Evolutionary conservation across 2,329 filamentous ascomycete genomes (phyloP), one percentile per base, ranked within the genome.

Genomic region (Aureobasidium lini): DNA sequence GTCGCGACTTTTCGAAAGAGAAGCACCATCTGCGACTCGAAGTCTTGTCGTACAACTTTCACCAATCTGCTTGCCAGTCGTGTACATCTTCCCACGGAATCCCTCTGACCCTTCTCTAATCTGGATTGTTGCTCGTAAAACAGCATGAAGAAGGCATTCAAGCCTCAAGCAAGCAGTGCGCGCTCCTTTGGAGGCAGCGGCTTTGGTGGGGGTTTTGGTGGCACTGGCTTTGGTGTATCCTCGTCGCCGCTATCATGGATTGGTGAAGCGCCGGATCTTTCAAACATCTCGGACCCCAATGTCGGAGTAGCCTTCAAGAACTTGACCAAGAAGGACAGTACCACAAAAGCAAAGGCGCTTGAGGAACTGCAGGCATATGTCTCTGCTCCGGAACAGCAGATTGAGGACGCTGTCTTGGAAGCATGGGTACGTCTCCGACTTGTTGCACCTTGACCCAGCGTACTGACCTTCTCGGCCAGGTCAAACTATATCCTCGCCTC

Each of bases 281-380:
- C 85, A 36, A 77, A 77, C 44, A 84, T 99, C 61, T 87, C 85
- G 46, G 86, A 96, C 66, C 82, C 91, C 7, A 88, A 94, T 68
- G 79, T 93, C 39, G 84, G 93, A 39, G 91, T 97, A 13, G 84
- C 86, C n/a, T 90, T 96, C 76, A 95, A 96, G 74, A 96, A 95
- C 66, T 75, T 96, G 3, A 81, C 86, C 53, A 99, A 97, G 76
- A 95, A 94, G 74, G 93, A 96, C 75, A 87, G 86, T 68, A 95
- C 85, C 10, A 99, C 94, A 39, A 95, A 96, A 71, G 81, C 87
- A 7, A 96, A 93, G 72, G 93, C 90, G 0, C 77, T 99, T 31
- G 92, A 97, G 66, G 93, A 97, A 56, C 75, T 99, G 18, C 80
- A 90, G 49, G 72, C 81, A 36, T 82, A 88, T 68, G 77, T 89